Percentiles rank a stretch among this genome's conserved stretches.
Conservation (phyloP, 257 asterid species). For the Solanum virginianum region DNA sequence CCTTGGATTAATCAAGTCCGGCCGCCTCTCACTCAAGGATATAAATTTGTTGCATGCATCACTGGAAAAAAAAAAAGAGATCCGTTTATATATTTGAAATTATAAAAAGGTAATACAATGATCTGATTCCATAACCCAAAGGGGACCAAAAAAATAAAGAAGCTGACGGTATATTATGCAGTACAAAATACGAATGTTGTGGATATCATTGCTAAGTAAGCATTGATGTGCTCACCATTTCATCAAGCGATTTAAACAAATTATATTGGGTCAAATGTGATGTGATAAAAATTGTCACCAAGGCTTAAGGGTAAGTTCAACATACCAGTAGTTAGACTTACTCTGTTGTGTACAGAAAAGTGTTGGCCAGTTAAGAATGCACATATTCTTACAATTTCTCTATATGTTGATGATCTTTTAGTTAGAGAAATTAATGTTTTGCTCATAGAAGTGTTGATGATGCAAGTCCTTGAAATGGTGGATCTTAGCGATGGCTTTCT, state of each 20-base stretch:
- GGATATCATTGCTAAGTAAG: neutral
- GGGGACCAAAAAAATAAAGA: neutral
- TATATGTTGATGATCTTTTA: no score
- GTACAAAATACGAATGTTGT: neutral
- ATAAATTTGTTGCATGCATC: constrained; percentile 69
- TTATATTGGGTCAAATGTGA: neutral
- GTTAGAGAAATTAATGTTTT: no score
- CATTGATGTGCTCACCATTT: neutral
- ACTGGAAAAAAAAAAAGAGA: constrained; percentile 17
- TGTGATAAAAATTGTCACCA: neutral
- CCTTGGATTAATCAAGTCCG: constrained; percentile 46
- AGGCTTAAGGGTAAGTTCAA: neutral
- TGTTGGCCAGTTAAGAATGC: neutral
- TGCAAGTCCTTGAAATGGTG: no score
- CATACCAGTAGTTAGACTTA: neutral
- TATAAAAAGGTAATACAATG: neutral
- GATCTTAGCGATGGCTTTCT: no score
- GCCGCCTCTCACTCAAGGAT: constrained; percentile 48
- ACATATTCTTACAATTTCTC: neutral
- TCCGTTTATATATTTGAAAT: neutral
- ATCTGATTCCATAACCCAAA: neutral
- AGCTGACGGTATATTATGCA: neutral
- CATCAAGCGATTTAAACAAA: neutral
- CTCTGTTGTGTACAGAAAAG: neutral
- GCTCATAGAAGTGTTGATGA: no score